Evolutionary conservation across 148 eudicot species (phyloP), one percentile per base, ranked within the genome.

Genomic region (Polygonum aviculare): DNA sequence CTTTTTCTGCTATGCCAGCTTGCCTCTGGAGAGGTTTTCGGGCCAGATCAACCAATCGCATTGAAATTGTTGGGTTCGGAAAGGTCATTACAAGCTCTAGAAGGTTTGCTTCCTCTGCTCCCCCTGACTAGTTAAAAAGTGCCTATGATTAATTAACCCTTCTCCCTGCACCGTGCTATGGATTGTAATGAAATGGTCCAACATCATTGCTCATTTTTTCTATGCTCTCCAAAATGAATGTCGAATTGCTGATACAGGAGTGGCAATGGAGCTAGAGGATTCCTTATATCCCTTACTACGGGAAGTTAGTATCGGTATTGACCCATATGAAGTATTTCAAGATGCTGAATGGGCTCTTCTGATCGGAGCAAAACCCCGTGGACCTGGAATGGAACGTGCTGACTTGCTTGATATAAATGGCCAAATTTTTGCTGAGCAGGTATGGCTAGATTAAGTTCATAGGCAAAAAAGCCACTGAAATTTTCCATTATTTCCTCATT

Each of bases 261-360:
- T 96, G 70, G 99, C 99, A 44, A 96, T 96, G 99, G 99, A 96
- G 73, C 89, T 96, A 11, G 99, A 96, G 85, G 99, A 93, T 80
- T 96, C 99, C 3, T 81, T 96, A 59, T 96, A 44, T 81, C 99
- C 99, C 18, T 82, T 96, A 77, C 47, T 96, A 80, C 86, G 99
- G 81, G 99, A 87, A 82, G 99, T 96, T 80, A 96, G 90, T 77
- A 93, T 96, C 22, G 88, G 99, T 41, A 89, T 96, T 79, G 97
- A 96, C 81, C 88, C 99, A 47, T 93, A 91, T 73, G 99, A 96
- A 0, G 87, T 96, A 39, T 96, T 96, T 77, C 86, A 85, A 79
- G 94, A 96, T 88, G 97, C 86, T 72, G 99, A 96, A 72, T 96
- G 99, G 99, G 98, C 97, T 38, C 93, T 96, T 84, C 82, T 96